Evolutionary conservation across 805 yeast genomes (phyloP), one percentile per base, ranked within the genome.

Genomic region (Saccharomyces kudriavzevii): DNA sequence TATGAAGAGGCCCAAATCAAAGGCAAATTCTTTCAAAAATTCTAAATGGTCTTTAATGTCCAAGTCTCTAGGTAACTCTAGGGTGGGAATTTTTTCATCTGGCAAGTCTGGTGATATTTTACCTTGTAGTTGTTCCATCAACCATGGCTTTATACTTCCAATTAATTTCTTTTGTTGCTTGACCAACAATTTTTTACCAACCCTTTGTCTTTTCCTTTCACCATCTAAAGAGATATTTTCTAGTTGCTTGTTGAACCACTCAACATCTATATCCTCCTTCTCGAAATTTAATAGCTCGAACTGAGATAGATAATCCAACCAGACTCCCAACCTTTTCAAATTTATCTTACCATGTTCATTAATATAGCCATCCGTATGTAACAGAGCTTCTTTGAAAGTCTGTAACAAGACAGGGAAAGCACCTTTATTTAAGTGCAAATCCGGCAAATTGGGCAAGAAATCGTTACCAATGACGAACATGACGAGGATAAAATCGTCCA

Each of bases 391-490:
- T 68, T 91, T 94, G 74, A 94, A 94, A 14, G 97, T 85, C 57
- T 85, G 89, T 60, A 94, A 76, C 63, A 94, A 77, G 29, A 90
- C 79, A n/a, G 98, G 96, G 74, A 94, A 87, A 0, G 98, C 99
- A 61, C 97, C 98, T 62, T 91, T 94, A 67, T 90, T 91, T 59
- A 94, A 79, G 68, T 89, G 91, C 61, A 94, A 77, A 70, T 91
- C 96, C 0, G 99, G 99, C 61, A 95, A 79, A 67, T 94, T 89
- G 26, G 99, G 99, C 65, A 94, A 78, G 83, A 94, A 94, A 78
- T 94, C 99, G 67, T 94, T 94, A 63, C 99, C 99, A 62, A 94
- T 89, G 56, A 94, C 96, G 66, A 89, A 91, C 85, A 89, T 81
- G 62, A 92, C 85, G 56, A 94, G 76, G 58, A 94, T 88, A 60